Evolutionary conservation across 257 asterid species (phyloP), one percentile per base, ranked within the genome.

Genomic region (Buddleja alternifolia): DNA sequence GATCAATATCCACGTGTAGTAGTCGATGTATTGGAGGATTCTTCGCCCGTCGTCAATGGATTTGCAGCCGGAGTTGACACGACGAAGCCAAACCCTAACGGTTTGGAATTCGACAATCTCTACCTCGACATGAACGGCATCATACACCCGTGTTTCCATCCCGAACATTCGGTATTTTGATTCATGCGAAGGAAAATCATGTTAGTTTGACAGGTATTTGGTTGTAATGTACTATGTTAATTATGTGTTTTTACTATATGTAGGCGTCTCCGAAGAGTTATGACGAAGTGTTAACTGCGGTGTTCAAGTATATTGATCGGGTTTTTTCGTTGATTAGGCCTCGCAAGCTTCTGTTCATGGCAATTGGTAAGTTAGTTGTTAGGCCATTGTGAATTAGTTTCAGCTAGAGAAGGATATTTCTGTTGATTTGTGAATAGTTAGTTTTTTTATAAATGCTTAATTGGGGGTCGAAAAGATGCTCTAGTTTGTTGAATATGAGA

Each of bases 91-190:
- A 81, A 80, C 25, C 89, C 88, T 21, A 82, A 80, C 40, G 86
- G 88, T 54, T 2, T 77, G 17, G 93, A 84, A 60, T 84, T 77
- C 71, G 88, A 86, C 60, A 86, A 86, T 54, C 83, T 86, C 36
- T 86, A 86, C 44, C 82, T 86, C 56, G 93, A 86, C 71, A 77
- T 84, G 93, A 84, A 84, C 69, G 90, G 85, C 60, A 86, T 86
- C 47, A 80, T 86, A 56, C 93, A 84, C 59, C 93, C 93, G 2
- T 86, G 93, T 69, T 86, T 86, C 69, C 90, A 86, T 63, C 93
- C 90, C 23, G 83, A 86, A 70, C 67, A 73, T 57, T 40, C 56
- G 88, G 90, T 85, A 85, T 10, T 51, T 51, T 15, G 20, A 7
- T 0, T 21, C 46, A 50, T 16, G 17, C 15, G 48, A 45, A 55